Evolutionary conservation across 2,329 filamentous ascomycete genomes (phyloP).

Genomic region (Triangularia setosa): DNA sequence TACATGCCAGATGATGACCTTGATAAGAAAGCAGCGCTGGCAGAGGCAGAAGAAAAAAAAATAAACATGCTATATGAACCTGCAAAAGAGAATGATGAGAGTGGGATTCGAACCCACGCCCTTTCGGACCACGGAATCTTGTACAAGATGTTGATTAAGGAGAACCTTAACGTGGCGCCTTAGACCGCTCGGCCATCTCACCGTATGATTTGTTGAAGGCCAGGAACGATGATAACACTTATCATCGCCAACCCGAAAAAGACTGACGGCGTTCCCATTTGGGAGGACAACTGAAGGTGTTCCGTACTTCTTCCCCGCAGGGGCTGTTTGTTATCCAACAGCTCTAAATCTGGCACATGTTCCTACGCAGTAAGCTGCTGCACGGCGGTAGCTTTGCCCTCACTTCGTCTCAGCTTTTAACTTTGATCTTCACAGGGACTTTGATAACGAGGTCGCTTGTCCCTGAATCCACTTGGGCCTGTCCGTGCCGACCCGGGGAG

Average conservation of each 20-base stretch:
- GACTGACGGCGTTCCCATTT: neutral
- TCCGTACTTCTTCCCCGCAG: neutral
- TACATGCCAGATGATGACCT: neutral
- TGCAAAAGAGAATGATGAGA: neutral
- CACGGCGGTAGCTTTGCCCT: too few relatives aligned
- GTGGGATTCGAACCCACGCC: neutral
- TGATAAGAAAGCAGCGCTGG: neutral
- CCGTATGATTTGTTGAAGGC: neutral
- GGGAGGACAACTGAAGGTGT: neutral
- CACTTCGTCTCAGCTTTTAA: neutral
- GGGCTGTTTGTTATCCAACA: neutral
- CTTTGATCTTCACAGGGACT: neutral
- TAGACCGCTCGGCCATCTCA: neutral
- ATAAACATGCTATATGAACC: neutral
- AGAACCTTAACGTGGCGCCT: neutral
- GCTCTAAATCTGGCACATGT: neutral
- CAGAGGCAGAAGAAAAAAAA: neutral
- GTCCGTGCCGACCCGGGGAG: constrained; percentile 2
- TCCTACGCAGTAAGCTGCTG: too few relatives aligned
- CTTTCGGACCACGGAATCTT: neutral
- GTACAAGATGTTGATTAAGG: neutral
- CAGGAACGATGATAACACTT: neutral
- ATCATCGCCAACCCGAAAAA: neutral
- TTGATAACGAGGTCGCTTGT: neutral
- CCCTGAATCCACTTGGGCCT: neutral